phyloP scores from a whole-genome alignment of 306 rosid genomes.

The Sindora glabra region DNA sequence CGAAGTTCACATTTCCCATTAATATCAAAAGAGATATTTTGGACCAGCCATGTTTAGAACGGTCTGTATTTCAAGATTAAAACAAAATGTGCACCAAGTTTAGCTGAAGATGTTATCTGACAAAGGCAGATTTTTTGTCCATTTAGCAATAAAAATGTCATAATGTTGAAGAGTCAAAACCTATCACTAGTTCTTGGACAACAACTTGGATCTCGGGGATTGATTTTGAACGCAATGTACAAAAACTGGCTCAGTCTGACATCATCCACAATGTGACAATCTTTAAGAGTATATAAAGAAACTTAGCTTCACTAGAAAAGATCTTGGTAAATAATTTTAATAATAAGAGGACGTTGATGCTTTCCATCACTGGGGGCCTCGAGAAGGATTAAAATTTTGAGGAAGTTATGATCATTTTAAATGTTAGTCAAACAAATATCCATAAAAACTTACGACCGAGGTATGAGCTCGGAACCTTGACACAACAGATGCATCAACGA shows the following conservation, averaged over 20 bases:
- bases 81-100: background rate
- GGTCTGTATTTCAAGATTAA: background rate
- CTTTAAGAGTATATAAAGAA: background rate
- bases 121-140: background rate
- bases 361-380: background rate
- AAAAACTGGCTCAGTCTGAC: background rate
- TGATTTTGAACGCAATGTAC: background rate
- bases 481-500: conserved; percentile 80
- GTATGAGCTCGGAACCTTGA: conserved; percentile 75
- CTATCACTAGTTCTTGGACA: background rate
- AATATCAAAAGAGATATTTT: background rate
- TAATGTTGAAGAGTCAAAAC: background rate
- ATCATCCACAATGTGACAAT: background rate
- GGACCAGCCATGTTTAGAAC: background rate
- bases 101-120: background rate
- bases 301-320: background rate
- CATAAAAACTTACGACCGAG: conserved; percentile 55
- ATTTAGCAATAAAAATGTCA: background rate
- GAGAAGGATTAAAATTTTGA: background rate
- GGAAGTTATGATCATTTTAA: background rate
- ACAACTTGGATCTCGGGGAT: background rate
- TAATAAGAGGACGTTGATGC: background rate
- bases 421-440: background rate
- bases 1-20: background rate
- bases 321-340: background rate